Conservation (phyloP, 768 basidiomycete genomes). For the Termitomyces sp. region DNA sequence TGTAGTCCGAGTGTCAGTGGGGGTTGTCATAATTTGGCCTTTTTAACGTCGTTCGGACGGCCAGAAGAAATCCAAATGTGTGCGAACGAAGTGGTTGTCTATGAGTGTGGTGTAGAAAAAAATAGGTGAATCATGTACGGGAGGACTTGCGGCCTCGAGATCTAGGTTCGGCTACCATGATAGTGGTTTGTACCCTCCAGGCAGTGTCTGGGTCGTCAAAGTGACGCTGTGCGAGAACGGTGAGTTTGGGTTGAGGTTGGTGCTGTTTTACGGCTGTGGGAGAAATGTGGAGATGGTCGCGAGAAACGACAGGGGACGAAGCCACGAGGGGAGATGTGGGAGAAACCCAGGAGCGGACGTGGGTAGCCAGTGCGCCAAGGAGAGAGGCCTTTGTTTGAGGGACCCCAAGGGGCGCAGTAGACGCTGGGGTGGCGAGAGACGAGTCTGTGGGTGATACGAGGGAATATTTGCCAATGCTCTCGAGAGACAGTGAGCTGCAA, state of each 20-base stretch:
- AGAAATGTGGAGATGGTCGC: conserved; percentile 11
- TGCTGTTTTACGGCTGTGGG: conserved; percentile 1
- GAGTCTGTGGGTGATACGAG: conserved; percentile 41
- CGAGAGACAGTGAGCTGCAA: conserved; percentile 22
- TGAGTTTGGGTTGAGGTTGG: conserved; percentile 5
- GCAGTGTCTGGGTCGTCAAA: conserved; percentile 2
- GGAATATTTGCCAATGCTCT: conserved; percentile 33
- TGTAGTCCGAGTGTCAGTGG: conserved; percentile 9
- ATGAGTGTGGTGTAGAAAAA: conserved; percentile 13
- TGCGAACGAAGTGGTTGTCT: conserved; percentile 3
- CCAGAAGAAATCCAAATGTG: conserved; percentile 1
- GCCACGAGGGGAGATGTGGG: conserved; percentile 26
- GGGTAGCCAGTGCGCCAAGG: conserved; percentile 35
- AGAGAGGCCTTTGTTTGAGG: conserved; percentile 25
- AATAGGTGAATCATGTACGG: conserved; percentile 23
- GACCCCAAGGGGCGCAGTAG: conserved; percentile 34
- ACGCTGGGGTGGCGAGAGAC: conserved; percentile 49
- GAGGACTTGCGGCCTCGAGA: conserved; percentile 40
- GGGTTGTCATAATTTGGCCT: conserved; percentile 13
- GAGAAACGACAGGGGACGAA: conserved; percentile 19
- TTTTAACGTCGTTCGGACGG: conserved; percentile 3
- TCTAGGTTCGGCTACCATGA: conserved; percentile 16
- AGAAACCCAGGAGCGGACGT: conserved; percentile 45
- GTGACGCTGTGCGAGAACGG: conserved; percentile 16
- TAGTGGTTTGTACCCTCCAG: conserved; percentile 1